Percentiles rank a stretch among this genome's conserved stretches.
These are phyloP conservation scores for Floccularia luteovirens DNA, from an alignment of 768 basidiomycete species.

Conservation along the genomic window DNA sequence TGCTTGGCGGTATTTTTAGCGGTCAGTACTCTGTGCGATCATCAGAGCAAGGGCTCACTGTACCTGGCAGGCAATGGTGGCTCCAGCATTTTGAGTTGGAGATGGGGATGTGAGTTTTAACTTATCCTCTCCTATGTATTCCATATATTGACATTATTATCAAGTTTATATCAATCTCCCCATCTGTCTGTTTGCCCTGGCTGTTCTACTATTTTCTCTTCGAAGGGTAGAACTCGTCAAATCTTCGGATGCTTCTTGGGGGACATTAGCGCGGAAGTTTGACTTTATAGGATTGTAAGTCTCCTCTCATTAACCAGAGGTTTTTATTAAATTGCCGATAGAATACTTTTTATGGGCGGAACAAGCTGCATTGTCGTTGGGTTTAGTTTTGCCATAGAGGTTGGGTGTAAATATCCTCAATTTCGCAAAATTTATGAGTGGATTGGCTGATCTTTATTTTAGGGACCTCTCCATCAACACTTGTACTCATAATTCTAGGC, in stretches of 20 bases:
- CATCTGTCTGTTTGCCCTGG: constrained; percentile 52
- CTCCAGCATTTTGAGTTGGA: constrained; percentile 48
- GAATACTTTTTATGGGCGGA: constrained; percentile 66
- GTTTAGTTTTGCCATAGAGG: constrained; percentile 65
- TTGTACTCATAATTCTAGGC: constrained; percentile 53
- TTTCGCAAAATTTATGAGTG: constrained; percentile 4
- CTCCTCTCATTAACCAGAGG: constrained; percentile 6
- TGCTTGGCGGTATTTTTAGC: constrained; percentile 80
- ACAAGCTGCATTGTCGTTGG: constrained; percentile 72
- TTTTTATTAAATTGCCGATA: constrained; percentile 20
- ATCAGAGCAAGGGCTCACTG: constrained; percentile 7
- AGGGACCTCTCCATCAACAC: constrained; percentile 63
- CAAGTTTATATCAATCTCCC: constrained; percentile 85
- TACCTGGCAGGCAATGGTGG: constrained; percentile 19
- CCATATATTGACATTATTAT: constrained; percentile 8
- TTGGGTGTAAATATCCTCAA: constrained; percentile 51
- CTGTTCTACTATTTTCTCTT: constrained; percentile 54
- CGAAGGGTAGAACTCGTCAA: constrained; percentile 42
- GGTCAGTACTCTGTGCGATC: constrained; percentile 24
- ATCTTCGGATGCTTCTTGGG: constrained; percentile 47
- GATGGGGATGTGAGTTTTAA: constrained; percentile 78
- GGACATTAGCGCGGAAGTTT: constrained; percentile 44
- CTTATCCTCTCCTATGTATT: constrained; percentile 7
- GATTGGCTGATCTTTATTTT: constrained; percentile 11
- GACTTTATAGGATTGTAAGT: constrained; percentile 78